These are phyloP conservation scores for Ambrosiella beaveri DNA, from an alignment of 2,329 filamentous ascomycete species.

Conservation along the genomic window DNA sequence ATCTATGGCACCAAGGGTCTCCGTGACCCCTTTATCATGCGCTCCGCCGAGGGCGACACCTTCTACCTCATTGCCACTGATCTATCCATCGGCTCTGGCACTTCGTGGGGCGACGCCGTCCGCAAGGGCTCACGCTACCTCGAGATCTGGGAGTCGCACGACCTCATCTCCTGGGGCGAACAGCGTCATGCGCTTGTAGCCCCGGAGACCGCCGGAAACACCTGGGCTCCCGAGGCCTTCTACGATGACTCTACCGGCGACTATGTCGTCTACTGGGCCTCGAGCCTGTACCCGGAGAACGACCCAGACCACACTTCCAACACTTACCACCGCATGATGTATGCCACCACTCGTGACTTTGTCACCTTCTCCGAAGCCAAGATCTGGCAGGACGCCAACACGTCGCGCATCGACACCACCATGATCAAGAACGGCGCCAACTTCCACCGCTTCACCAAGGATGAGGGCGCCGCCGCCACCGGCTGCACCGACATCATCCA, in stretches of 20 bases:
- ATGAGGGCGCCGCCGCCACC: constrained; percentile 30
- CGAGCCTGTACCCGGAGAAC: constrained; percentile 24
- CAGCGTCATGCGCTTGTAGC: constrained; percentile 34
- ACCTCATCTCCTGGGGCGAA: constrained; percentile 32
- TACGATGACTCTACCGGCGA: constrained; percentile 26
- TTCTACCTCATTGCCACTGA: constrained; percentile 36
- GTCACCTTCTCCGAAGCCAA: constrained; percentile 29
- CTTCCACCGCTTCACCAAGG: constrained; percentile 38
- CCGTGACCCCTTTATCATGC: constrained; percentile 35
- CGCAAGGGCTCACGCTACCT: constrained; percentile 31
- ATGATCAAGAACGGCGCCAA: constrained; percentile 25
- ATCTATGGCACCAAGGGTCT: constrained; percentile 30
- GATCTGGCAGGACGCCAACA: constrained; percentile 34
- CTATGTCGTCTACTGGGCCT: constrained; percentile 31
- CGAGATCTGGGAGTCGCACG: constrained; percentile 34
- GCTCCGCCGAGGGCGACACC: constrained; percentile 31
- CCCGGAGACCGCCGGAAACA: constrained; percentile 32
- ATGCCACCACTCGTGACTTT: constrained; percentile 32
- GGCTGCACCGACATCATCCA: constrained; percentile 38
- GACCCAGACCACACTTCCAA: constrained; percentile 25
- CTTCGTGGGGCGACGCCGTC: constrained; percentile 32
- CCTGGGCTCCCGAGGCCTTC: constrained; percentile 36
- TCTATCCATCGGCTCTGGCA: constrained; percentile 35
- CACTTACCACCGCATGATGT: constrained; percentile 36
- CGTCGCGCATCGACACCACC: constrained; percentile 35